These are phyloP conservation scores for Catharanthus roseus DNA, from an alignment of 257 asterid genomes.

Conservation along the genomic window DNA sequence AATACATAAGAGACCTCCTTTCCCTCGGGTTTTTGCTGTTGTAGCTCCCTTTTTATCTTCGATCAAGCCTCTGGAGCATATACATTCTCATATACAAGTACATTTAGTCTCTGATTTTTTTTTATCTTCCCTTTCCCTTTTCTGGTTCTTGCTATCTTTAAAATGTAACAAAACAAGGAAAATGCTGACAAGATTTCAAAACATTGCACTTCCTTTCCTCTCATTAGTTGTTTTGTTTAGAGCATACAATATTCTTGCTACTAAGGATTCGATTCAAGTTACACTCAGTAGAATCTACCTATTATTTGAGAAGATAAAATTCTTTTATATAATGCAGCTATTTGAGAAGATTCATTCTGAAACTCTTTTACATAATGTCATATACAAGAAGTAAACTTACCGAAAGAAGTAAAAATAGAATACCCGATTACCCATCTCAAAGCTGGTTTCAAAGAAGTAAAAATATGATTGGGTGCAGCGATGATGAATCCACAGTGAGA, in stretches of 20 bases:
- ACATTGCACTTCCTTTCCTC: not conserved
- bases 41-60: not conserved
- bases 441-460: slow-evolving; percentile 12
- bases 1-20: not conserved
- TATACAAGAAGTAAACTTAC: no score
- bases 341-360: no score
- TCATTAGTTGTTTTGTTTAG: no score
- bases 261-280: no score
- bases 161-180: not conserved
- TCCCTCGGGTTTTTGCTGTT: not conserved
- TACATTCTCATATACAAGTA: not conserved
- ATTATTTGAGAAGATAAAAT: no score
- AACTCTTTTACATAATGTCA: no score
- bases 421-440: no score
- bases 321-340: no score
- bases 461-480: slow-evolving; percentile 49
- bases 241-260: no score
- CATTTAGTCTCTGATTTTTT: not conserved
- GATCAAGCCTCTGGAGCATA: not conserved
- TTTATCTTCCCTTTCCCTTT: not conserved
- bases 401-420: no score
- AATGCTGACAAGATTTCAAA: not conserved
- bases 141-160: not conserved
- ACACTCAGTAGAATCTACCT: no score
- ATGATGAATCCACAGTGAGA: slow-evolving; percentile 23